Conservation (phyloP, 495 filamentous ascomycete genomes). For the Pseudomonodictys pantanalensis region DNA sequence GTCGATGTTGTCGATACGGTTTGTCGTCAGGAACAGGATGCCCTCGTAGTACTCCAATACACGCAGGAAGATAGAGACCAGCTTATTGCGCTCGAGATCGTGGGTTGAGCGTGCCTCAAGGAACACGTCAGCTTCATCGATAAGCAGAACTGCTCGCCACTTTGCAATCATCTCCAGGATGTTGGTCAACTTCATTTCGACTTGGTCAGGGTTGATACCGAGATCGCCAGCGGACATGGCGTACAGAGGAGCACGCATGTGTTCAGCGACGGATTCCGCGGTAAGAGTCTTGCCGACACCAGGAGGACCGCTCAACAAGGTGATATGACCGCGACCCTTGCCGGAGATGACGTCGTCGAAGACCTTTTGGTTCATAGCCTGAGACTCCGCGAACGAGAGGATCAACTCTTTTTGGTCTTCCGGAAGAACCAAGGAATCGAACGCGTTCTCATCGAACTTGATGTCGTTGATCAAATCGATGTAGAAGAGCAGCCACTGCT, state of each 20-base stretch:
- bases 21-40: conserved; percentile 31
- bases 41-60: conserved; percentile 29
- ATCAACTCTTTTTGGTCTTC: conserved; percentile 48
- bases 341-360: conserved; percentile 58
- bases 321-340: conserved; percentile 43
- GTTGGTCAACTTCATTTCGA: conserved; percentile 16
- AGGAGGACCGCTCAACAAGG: conserved; percentile 41
- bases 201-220: conserved; percentile 10
- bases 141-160: conserved; percentile 17
- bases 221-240: conserved; percentile 24
- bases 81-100: conserved; percentile 23
- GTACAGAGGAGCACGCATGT: conserved; percentile 21
- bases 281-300: conserved; percentile 35
- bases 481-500: conserved; percentile 47
- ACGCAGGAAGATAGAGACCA: conserved; percentile 25
- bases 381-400: conserved; percentile 52
- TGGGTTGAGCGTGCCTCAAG: conserved; percentile 14
- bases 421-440: conserved; percentile 47
- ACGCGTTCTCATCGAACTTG: conserved; percentile 43
- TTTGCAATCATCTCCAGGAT: conserved; percentile 17
- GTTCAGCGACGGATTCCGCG: conserved; percentile 22
- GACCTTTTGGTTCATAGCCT: conserved; percentile 40
- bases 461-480: conserved; percentile 44
- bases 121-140: conserved; percentile 29
- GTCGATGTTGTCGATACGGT: conserved; percentile 27